A percentile compares a stretch with the other conserved stretches of the same genome.
Evolutionary conservation across 192 early-diverging fungal genomes (phyloP).

Genomic region (Entomortierella lignicola): DNA sequence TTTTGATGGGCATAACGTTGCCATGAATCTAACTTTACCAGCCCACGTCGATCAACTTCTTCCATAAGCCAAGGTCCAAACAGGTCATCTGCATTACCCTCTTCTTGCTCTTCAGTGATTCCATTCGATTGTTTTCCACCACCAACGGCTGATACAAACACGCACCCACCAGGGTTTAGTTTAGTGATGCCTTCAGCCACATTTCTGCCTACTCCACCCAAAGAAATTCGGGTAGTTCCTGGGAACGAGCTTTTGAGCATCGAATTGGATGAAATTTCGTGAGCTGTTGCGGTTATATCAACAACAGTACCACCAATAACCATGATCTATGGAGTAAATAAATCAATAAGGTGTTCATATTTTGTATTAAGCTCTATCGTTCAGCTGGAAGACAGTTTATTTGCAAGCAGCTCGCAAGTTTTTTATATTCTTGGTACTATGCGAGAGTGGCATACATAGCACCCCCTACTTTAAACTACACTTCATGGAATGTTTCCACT

Average conservation of each 20-base stretch:
- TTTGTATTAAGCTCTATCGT: not conserved
- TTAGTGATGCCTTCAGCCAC: constrained; percentile 83
- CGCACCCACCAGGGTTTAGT: constrained; percentile 67
- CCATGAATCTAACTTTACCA: constrained; percentile 64
- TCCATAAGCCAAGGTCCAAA: constrained; percentile 66
- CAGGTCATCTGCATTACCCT: constrained; percentile 62
- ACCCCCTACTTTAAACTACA: not conserved
- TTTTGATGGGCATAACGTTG: too few relatives aligned
- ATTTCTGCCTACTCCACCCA: constrained; percentile 96
- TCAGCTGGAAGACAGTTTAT: too few relatives aligned
- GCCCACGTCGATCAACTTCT: constrained; percentile 64
- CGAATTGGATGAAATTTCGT: constrained; percentile 3
- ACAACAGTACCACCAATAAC: constrained; percentile 90
- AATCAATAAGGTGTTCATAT: not conserved
- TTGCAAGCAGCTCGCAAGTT: too few relatives aligned
- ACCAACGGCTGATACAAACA: constrained; percentile 79
- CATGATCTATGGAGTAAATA: constrained; percentile 62
- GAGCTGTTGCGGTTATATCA: constrained; percentile 79
- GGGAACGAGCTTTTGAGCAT: constrained; percentile 75
- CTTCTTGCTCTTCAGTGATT: not conserved
- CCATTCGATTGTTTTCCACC: not conserved
- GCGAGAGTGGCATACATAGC: too few relatives aligned
- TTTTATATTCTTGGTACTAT: too few relatives aligned
- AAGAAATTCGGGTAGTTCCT: constrained; percentile 70
- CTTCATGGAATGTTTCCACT: not conserved